Evolutionary conservation across 768 basidiomycete species (phyloP), one percentile per base, ranked within the genome.

Genomic region (Mycena metata): DNA sequence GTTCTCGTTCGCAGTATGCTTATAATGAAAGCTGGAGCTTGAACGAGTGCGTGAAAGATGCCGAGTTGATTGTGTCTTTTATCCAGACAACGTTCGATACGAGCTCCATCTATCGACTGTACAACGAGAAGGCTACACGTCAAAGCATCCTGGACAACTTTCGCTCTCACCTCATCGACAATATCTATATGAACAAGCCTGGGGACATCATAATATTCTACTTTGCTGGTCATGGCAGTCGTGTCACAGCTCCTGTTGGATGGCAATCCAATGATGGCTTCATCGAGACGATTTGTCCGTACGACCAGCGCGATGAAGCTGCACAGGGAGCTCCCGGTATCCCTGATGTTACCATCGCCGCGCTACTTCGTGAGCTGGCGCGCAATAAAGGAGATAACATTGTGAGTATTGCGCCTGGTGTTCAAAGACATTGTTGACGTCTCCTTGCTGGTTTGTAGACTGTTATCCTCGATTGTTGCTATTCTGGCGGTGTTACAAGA

Each of bases 401-500:
- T n/a, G n/a, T n/a, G n/a, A n/a, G n/a, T n/a, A n/a, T n/a, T n/a
- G n/a, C n/a, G n/a, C n/a, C n/a, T n/a, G n/a, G n/a, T n/a, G n/a
- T n/a, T n/a, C n/a, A n/a, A n/a, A n/a, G n/a, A n/a, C n/a, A n/a
- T n/a, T n/a, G n/a, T n/a, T n/a, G n/a, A n/a, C n/a, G n/a, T n/a
- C n/a, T n/a, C n/a, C n/a, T n/a, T n/a, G n/a, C n/a, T n/a, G n/a
- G n/a, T n/a, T n/a, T n/a, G n/a, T n/a, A n/a, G n/a, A n/a, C n/a
- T n/a, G n/a, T n/a, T n/a, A n/a, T n/a, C n/a, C n/a, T n/a, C n/a
- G n/a, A n/a, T n/a, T n/a, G n/a, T n/a, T n/a, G n/a, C n/a, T n/a
- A n/a, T n/a, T n/a, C n/a, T n/a, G 57, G 57, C 26, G 57, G 57
- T 59, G 57, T 17, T 59, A 59, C 57, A 59, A 43, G 57, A 59